Base-by-base conservation (phyloP, 208 protist genomes). In the Trypanosoma caninum region DNA sequence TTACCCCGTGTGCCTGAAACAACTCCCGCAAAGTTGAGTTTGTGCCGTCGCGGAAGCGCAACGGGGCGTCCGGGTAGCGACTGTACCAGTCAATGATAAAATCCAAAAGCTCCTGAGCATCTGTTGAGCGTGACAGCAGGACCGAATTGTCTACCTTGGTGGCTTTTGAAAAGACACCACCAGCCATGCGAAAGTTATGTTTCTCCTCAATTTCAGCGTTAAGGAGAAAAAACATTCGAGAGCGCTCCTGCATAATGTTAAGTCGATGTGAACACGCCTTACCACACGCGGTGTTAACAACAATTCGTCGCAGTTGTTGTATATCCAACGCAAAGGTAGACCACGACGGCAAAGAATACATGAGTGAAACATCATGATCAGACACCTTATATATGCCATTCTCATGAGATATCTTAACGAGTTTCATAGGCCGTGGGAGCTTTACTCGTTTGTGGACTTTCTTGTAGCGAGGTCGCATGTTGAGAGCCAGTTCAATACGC, bases 211-310 rank as follows among this genome's bases (percentile, higher is more conserved):
- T 87, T 59, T 94, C 84, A 3, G 82, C 78, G 60, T 96, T 96
- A 44, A 94, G 84, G 18, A 93, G 57, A 57, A 93, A 93, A 59
- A 94, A 94, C 83, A 97, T 94, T 54, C 85, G 70, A n/a, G 84
- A 93, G 28, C 85, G 89, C 68, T 95, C 86, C 67, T 97, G 86
- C 61, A 97, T 91, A 72, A 97, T 97, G 46, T 87, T 88, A 25
- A 97, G 75, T 18, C 91, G 82, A 48, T 97, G 87, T 25, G 74
- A 73, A 59, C 91, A 97, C 8, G 88, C 86, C 13, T 76, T 82
- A 25, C 85, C 76, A 59, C 84, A 93, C 25, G 55, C 56, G 9
- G 75, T 81, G 72, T 94, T 81, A 37, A 80, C 76, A 46, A 90
- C 80, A 23, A 84, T 92, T 7, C 86, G 77, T 42, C 73, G 71